These are phyloP conservation scores for Leptoxyphium fumago DNA, from an alignment of 2,329 filamentous ascomycete species.

Conservation along the genomic window DNA sequence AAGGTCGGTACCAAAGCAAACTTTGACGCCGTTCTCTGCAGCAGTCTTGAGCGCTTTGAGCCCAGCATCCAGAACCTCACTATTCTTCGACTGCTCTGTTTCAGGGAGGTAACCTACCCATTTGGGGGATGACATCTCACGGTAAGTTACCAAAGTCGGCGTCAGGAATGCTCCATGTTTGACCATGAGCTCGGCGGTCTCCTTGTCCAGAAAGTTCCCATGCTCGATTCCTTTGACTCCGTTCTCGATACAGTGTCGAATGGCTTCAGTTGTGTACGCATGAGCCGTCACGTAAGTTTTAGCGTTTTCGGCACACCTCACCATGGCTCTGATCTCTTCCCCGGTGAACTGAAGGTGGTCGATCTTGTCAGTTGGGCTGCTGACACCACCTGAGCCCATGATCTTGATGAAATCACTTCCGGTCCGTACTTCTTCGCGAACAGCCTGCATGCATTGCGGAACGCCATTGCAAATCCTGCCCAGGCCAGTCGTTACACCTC, in stretches of 20 bases:
- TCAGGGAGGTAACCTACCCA: slow-evolving; percentile 26
- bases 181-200: slow-evolving; percentile 32
- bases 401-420: slow-evolving; percentile 46
- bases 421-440: slow-evolving; percentile 36
- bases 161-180: slow-evolving; percentile 32
- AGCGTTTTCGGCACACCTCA: slow-evolving; percentile 29
- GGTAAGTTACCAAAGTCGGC: slow-evolving; percentile 37
- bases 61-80: slow-evolving; percentile 29
- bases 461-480: slow-evolving; percentile 36
- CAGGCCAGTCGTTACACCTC: slow-evolving; percentile 21
- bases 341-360: slow-evolving; percentile 39
- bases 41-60: slow-evolving; percentile 32
- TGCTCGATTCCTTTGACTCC: slow-evolving; percentile 42
- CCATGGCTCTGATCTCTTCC: slow-evolving; percentile 39
- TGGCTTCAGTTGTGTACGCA: slow-evolving; percentile 37
- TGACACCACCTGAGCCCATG: slow-evolving; percentile 41
- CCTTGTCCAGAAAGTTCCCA: slow-evolving; percentile 43
- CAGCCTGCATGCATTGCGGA: slow-evolving; percentile 32
- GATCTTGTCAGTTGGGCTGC: slow-evolving; percentile 36
- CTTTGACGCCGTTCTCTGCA: slow-evolving; percentile 32
- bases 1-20: slow-evolving; percentile 39
- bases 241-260: slow-evolving; percentile 37
- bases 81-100: slow-evolving; percentile 30
- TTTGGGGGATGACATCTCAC: slow-evolving; percentile 27
- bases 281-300: slow-evolving; percentile 40